These are phyloP conservation scores for Helicostylum pulchrum DNA, from an alignment of 192 early-diverging fungal genomes.

Conservation along the genomic window DNA sequence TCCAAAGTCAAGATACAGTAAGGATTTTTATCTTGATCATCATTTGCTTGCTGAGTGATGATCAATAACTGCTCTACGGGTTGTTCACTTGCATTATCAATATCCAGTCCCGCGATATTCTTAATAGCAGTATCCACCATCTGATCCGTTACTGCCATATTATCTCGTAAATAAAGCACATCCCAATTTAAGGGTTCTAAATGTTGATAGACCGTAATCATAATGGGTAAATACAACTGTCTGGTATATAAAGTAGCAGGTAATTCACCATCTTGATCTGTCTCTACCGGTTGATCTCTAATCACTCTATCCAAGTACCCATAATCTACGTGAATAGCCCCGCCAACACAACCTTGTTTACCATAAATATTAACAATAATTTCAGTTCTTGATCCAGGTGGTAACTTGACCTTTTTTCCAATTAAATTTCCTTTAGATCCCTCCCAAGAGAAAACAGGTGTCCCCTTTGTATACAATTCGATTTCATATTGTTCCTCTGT, in stretches of 20 bases:
- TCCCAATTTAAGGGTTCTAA: constrained; percentile 63
- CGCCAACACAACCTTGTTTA: constrained; percentile 61
- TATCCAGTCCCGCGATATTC: not conserved
- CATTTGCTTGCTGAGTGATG: constrained; percentile 7
- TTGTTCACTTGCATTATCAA: constrained; percentile 9
- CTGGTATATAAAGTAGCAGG: constrained; percentile 46
- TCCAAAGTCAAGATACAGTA: constrained; percentile 80
- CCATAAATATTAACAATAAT: constrained; percentile 73
- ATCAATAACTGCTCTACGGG: constrained; percentile 17
- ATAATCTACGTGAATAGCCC: constrained; percentile 69
- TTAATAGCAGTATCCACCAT: not conserved
- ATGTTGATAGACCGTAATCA: constrained; percentile 66
- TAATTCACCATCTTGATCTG: not conserved
- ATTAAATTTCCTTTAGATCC: constrained; percentile 20
- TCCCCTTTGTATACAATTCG: constrained; percentile 58
- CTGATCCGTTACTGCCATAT: not conserved
- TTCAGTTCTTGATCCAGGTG: constrained; percentile 44
- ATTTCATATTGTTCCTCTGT: constrained; percentile 74
- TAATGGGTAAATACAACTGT: constrained; percentile 61
- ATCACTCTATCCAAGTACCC: constrained; percentile 48
- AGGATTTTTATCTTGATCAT: constrained; percentile 43
- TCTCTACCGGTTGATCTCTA: constrained; percentile 10
- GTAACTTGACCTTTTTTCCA: constrained; percentile 43
- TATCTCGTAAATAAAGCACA: constrained; percentile 53
- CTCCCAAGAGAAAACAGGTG: constrained; percentile 54